phyloP scores from a whole-genome alignment of 1,284 basidiomycete genomes.

The Moniliella sp. region DNA sequence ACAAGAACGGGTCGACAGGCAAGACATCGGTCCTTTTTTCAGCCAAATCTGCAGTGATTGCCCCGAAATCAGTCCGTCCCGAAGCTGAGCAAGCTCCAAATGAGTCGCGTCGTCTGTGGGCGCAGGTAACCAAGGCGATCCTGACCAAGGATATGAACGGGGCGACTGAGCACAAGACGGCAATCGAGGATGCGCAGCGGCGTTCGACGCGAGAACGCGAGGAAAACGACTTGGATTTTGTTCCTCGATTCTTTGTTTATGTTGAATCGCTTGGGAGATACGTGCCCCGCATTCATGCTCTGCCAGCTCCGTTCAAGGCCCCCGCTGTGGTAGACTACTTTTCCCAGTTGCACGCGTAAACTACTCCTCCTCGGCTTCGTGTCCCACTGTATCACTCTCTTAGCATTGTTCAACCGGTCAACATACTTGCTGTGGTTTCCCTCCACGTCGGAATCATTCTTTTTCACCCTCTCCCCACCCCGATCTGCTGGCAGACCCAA shows the following conservation, averaged over 20 bases:
- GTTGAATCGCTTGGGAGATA: no score
- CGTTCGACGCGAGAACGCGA: slow-evolving; percentile 56
- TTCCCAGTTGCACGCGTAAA: no score
- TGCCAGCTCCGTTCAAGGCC: no score
- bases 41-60: slow-evolving; percentile 48
- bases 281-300: no score
- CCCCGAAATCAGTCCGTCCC: slow-evolving; percentile 60
- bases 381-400: no score
- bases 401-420: no score
- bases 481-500: no score
- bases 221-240: slow-evolving; percentile 47
- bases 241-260: slow-evolving; percentile 69
- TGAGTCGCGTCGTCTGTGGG: slow-evolving; percentile 63
- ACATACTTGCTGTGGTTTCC: no score
- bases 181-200: slow-evolving; percentile 77
- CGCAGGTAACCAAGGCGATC: slow-evolving; percentile 69
- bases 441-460: no score
- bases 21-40: slow-evolving; percentile 64
- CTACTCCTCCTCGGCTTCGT: no score
- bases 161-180: slow-evolving; percentile 69
- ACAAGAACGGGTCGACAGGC: slow-evolving; percentile 53
- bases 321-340: no score
- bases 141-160: slow-evolving; percentile 69
- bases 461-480: no score
- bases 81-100: slow-evolving; percentile 70